Percentiles rank a stretch among this genome's conserved stretches.
Conservation (phyloP, 352 stramenopile species). For the Phytophthora ramorum region DNA sequence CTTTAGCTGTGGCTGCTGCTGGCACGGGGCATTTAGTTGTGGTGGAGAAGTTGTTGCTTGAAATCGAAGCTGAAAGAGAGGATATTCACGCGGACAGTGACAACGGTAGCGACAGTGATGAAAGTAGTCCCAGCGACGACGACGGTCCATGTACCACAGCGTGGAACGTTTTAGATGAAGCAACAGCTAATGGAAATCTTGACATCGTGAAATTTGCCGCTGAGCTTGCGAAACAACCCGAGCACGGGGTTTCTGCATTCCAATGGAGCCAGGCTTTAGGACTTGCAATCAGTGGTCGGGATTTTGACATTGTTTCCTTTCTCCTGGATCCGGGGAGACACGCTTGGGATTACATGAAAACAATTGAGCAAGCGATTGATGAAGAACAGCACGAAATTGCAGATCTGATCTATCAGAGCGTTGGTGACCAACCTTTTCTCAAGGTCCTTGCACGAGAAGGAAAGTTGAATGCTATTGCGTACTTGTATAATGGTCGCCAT, state of each 20-base stretch:
- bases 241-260: neutral
- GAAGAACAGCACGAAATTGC: neutral
- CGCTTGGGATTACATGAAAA: neutral
- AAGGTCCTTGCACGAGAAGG: neutral
- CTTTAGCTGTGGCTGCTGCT: neutral
- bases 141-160: too few relatives aligned
- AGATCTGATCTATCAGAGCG: neutral
- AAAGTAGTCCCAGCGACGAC: too few relatives aligned
- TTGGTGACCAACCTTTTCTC: neutral
- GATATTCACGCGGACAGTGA: neutral
- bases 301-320: neutral
- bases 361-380: too few relatives aligned
- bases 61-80: neutral
- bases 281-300: neutral
- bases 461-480: neutral
- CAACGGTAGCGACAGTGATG: neutral
- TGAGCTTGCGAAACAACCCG: too few relatives aligned
- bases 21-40: neutral
- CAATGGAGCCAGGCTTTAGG: neutral
- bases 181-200: neutral
- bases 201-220: too few relatives aligned
- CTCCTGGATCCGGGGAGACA: neutral
- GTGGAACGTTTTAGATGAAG: neutral
- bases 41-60: neutral
- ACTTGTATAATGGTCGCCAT: too few relatives aligned